A percentile compares a stretch with the other conserved stretches of the same genome.
Conservation (phyloP, 495 filamentous ascomycete genomes). For the Daldinia concentrica region DNA sequence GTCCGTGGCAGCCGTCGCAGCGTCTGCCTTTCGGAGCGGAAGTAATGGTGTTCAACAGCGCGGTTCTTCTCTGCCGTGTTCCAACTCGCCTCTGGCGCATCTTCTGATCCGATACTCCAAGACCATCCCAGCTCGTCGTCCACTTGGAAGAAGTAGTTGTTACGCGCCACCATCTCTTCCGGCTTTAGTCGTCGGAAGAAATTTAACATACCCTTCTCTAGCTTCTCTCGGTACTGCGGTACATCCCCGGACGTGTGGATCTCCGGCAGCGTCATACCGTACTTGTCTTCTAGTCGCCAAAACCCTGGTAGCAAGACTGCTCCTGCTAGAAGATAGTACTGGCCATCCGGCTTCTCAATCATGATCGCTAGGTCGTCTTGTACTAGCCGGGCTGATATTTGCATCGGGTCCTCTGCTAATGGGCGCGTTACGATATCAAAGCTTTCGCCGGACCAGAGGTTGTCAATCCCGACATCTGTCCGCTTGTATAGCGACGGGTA, state of each 20-base stretch:
- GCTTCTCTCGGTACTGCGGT: constrained; percentile 76
- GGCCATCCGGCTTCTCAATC: constrained; percentile 79
- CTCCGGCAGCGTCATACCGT: constrained; percentile 81
- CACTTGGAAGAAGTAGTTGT: constrained; percentile 82
- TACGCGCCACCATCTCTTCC: constrained; percentile 68
- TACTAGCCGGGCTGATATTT: constrained; percentile 73
- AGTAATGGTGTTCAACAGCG: constrained; percentile 78
- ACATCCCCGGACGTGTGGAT: constrained; percentile 88
- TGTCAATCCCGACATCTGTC: constrained; percentile 73
- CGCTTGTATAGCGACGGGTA: constrained; percentile 78
- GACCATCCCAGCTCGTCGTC: constrained; percentile 79
- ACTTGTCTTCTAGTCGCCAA: constrained; percentile 87
- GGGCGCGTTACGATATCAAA: constrained; percentile 76
- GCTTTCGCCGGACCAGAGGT: constrained; percentile 74
- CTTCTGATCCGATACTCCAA: constrained; percentile 77
- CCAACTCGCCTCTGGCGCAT: constrained; percentile 71
- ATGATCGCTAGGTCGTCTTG: constrained; percentile 92
- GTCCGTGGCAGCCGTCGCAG: constrained; percentile 75
- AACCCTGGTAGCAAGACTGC: constrained; percentile 84
- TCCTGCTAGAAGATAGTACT: constrained; percentile 87
- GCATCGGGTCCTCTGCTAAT: constrained; percentile 83
- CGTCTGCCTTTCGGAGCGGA: constrained; percentile 82
- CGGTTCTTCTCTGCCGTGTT: constrained; percentile 79
- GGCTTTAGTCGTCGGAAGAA: constrained; percentile 75
- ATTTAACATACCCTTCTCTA: constrained; percentile 85